Evolutionary conservation across 345 rosid species (phyloP), one percentile per base, ranked within the genome.

Genomic region (Syzygium aqueum): DNA sequence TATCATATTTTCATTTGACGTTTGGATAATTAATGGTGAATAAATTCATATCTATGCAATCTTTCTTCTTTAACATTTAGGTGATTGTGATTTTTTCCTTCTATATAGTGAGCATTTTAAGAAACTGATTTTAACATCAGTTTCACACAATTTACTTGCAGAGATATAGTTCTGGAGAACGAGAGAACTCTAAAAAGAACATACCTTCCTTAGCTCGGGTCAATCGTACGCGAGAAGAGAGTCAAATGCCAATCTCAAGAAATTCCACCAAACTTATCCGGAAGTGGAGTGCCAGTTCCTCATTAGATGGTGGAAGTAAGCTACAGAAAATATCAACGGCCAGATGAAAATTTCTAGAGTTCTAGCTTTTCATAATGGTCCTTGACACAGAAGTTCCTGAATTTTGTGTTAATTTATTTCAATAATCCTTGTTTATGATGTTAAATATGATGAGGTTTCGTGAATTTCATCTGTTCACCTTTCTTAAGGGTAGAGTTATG

Each of bases 81-180:
- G 46, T 33, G 78, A 33, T 67, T 67, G 46, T 67, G 46, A 33
- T 67, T 33, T 30, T 17, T 17, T 67, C 46, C 46, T 67, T 67
- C 22, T 67, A 17, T 33, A 33, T 33, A 11, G 33, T 3, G 46
- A 67, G 78, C 25, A 67, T 33, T 67, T 67, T 17, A 4, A 17
- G 37, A 33, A 25, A 37, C 37, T 2, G 49, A 73, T 73, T 65
- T 73, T 33, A 19, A 73, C 49, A 37, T 73, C 80, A 85, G 28
- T 51, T 86, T 51, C 19, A 17, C 25, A 56, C 84, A 50, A 53
- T 85, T 51, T 85, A 83, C 85, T 85, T 88, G 23, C 94, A 97
- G 99, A 94, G 98, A 91, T 94, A 91, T 89, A 88, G 87, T 89
- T 94, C 96, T 91, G 98, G 93, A 88, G 98, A 95, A 86, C 91